phyloP scores from a whole-genome alignment of 1,284 basidiomycete species.

The Pyrrhoderma noxium region DNA sequence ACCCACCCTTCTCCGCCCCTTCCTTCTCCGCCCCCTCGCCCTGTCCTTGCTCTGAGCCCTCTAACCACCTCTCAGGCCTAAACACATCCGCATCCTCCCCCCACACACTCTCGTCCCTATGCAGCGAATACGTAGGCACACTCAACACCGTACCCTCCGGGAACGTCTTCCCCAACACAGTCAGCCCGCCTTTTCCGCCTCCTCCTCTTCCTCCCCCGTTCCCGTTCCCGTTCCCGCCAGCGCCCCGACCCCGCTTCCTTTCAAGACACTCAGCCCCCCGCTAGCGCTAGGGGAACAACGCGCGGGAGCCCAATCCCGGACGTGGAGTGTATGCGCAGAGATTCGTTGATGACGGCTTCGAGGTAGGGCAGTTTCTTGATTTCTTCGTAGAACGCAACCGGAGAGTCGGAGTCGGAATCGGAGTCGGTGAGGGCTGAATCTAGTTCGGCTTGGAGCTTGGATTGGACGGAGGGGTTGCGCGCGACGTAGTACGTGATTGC shows the following conservation, averaged over 20 bases:
- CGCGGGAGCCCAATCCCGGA: slow-evolving; percentile 79
- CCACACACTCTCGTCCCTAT: slow-evolving; percentile 51
- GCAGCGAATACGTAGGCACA: slow-evolving; percentile 74
- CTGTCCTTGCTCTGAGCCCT: slow-evolving; percentile 23
- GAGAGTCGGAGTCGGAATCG: slow-evolving; percentile 44
- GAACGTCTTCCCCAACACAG: slow-evolving; percentile 54
- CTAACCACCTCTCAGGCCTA: slow-evolving; percentile 62
- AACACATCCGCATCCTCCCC: slow-evolving; percentile 34
- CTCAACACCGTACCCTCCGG: slow-evolving; percentile 62
- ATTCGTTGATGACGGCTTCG: slow-evolving; percentile 79
- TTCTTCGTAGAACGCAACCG: slow-evolving; percentile 46
- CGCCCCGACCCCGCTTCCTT: too few species aligned
- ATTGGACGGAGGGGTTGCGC: slow-evolving; percentile 55
- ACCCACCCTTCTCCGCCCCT: slow-evolving; percentile 50
- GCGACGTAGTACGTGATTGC: slow-evolving; percentile 83
- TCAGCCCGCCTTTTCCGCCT: slow-evolving; percentile 62
- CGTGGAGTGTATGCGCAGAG: slow-evolving; percentile 75
- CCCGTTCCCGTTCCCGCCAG: too few species aligned
- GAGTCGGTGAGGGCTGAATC: slow-evolving; percentile 63
- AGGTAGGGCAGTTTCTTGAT: slow-evolving; percentile 71
- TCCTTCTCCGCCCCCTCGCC: slow-evolving; percentile 31
- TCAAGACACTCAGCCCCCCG: too few species aligned
- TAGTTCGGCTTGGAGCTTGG: slow-evolving; percentile 72
- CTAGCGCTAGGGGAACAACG: slow-evolving; percentile 60
- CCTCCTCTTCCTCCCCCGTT: too few species aligned